phyloP scores from a whole-genome alignment of 1,139 yeast species.

The Debaryomycetaceae sp. region DNA sequence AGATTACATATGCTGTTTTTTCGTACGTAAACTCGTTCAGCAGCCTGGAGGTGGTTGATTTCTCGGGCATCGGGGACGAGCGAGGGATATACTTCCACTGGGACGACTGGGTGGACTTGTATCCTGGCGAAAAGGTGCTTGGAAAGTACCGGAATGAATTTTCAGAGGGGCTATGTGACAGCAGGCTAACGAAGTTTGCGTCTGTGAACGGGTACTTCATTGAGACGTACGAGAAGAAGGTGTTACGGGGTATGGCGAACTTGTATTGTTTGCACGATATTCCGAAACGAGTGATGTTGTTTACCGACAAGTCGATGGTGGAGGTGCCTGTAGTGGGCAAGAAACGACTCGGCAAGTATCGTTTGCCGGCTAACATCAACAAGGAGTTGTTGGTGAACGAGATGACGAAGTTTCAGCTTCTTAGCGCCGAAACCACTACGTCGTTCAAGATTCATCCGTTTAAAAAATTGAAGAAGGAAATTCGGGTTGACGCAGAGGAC shows the following conservation, averaged over 20 bases:
- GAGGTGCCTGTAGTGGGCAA: slow-evolving; percentile 31
- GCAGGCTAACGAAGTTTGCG: slow-evolving; percentile 19
- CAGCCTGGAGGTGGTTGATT: slow-evolving; percentile 3
- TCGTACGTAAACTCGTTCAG: slow-evolving; percentile 15
- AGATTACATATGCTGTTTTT: slow-evolving; percentile 18
- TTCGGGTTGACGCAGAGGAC: slow-evolving; percentile 22
- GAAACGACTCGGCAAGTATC: slow-evolving; percentile 19
- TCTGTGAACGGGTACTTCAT: slow-evolving; percentile 34
- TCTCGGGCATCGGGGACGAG: slow-evolving; percentile 10
- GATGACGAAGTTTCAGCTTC: slow-evolving; percentile 9
- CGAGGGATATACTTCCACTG: slow-evolving; percentile 36
- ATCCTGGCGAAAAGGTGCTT: slow-evolving; percentile 23
- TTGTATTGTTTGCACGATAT: slow-evolving; percentile 32
- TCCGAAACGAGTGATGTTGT: slow-evolving; percentile 25
- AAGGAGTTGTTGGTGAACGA: slow-evolving; percentile 10
- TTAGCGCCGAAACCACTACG: slow-evolving; percentile 1
- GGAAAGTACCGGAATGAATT: slow-evolving; percentile 13
- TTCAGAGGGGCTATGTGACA: slow-evolving; percentile 27
- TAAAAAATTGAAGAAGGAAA: slow-evolving; percentile 10
- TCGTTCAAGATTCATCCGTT: slow-evolving; percentile 9
- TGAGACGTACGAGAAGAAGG: slow-evolving; percentile 34
- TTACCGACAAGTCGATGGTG: slow-evolving; percentile 24
- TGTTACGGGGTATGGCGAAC: slow-evolving; percentile 33
- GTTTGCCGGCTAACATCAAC: slow-evolving; percentile 5
- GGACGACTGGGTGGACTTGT: slow-evolving; percentile 43